phyloP scores from a whole-genome alignment of 148 eudicot genomes.

The Polygonum maritimum region DNA sequence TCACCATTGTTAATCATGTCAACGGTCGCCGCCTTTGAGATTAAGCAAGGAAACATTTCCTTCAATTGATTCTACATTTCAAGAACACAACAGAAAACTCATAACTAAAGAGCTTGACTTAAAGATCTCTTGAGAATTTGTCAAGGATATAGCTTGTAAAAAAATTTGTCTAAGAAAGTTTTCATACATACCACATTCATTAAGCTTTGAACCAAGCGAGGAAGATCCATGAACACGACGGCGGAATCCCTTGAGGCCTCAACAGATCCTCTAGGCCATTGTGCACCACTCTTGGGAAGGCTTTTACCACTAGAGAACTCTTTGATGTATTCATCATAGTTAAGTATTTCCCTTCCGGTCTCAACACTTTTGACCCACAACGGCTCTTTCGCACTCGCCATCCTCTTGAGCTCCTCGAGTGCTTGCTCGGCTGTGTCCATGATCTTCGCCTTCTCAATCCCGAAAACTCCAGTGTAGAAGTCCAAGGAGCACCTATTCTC shows the following conservation, averaged over 20 bases:
- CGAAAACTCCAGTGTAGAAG: constrained; percentile 49
- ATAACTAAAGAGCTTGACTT: too few relatives aligned
- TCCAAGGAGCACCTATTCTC: constrained; percentile 57
- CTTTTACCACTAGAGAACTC: constrained; percentile 14
- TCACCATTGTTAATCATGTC: constrained; percentile 70
- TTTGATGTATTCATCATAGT: constrained; percentile 30
- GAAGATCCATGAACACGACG: constrained; percentile 26
- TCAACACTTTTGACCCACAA: constrained; percentile 36
- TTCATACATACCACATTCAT: constrained; percentile 37
- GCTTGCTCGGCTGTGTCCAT: constrained; percentile 43
- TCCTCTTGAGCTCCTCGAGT: constrained; percentile 29
- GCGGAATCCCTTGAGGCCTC: constrained; percentile 34
- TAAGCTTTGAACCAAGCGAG: constrained; percentile 25
- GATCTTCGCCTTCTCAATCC: constrained; percentile 60
- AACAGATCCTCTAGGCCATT: constrained; percentile 10
- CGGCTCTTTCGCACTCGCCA: constrained; percentile 29
- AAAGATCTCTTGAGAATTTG: too few relatives aligned
- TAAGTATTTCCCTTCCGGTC: neutral
- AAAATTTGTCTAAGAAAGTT: neutral
- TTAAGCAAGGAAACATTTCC: constrained; percentile 81
- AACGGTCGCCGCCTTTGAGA: constrained; percentile 75
- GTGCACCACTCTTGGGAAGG: constrained; percentile 7
- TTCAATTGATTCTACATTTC: constrained; percentile 69
- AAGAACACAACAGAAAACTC: neutral
- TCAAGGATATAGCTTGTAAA: neutral